phyloP scores from a whole-genome alignment of 768 basidiomycete genomes.

The Termitomyces sp. region DNA sequence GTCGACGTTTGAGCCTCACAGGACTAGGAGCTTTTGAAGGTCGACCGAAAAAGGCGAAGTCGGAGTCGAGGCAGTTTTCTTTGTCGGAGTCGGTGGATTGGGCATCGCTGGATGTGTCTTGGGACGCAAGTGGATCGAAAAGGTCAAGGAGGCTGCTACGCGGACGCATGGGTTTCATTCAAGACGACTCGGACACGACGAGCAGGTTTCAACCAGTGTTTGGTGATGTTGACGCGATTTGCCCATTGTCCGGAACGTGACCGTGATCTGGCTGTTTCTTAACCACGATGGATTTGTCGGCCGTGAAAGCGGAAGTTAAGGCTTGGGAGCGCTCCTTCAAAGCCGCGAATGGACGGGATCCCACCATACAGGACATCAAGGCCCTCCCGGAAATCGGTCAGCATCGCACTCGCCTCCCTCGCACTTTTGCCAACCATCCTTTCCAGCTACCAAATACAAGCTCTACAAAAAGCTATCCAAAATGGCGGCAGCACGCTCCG shows the following conservation, averaged over 20 bases:
- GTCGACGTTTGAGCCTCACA: constrained; percentile 30
- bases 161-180: constrained; percentile 31
- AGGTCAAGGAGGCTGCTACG: constrained; percentile 41
- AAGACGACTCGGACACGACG: background rate
- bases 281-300: constrained; percentile 35
- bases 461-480: constrained; percentile 75
- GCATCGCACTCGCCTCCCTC: constrained; percentile 16
- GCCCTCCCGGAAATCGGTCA: constrained; percentile 55
- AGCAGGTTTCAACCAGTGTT: constrained; percentile 22
- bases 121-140: constrained; percentile 43
- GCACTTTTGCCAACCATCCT: constrained; percentile 12
- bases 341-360: constrained; percentile 45
- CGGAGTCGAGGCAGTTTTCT: constrained; percentile 28
- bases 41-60: constrained; percentile 27
- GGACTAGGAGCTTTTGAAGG: constrained; percentile 20
- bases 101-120: constrained; percentile 13
- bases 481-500: constrained; percentile 19
- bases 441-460: constrained; percentile 71
- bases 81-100: constrained; percentile 37
- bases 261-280: constrained; percentile 5
- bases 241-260: constrained; percentile 10
- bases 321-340: constrained; percentile 71
- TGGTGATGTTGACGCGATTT: constrained; percentile 34
- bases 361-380: constrained; percentile 69
- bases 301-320: constrained; percentile 68